Base-by-base conservation (phyloP, 257 asterid species). In the Salvia rosmarinus region DNA sequence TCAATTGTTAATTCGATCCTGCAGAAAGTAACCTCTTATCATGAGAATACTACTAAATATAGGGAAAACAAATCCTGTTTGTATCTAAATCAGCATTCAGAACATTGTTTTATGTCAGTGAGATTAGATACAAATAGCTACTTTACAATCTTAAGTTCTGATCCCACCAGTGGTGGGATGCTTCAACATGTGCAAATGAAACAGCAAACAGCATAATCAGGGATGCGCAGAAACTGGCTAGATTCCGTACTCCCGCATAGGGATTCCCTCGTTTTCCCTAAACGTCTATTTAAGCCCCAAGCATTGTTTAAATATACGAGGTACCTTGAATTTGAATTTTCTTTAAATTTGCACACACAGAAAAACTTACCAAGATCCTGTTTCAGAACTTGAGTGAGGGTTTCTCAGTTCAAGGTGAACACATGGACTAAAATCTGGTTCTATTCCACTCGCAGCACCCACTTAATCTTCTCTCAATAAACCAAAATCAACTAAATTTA, bases 1-100 rank as follows among this genome's bases (percentile, higher is more conserved):
- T 91, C 99, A 95, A 64, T 95, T 95, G 83, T 91, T 43, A 30
- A 95, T 74, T 34, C 25, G 83, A 77, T 95, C 99, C 99, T 95
- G 89, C 85, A 80, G 23, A 77, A 70, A 5, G 34, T 23, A 58
- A 66, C n/a, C 20, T 16, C 20, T 39, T 34, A 59, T 60, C n/a
- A 62, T 42, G 49, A 50, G 13, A 30, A 49, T 54, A 25, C 37
- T 63, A 39, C 17, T n/a, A 43, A 34, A 51, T 25, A 28, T 16
- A 5, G 37, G 20, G 13, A 28, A 3, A 11, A 49, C 3, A 20
- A 19, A 68, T 70, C 14, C 55, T 35, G 42, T 14, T 25, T 54
- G 17, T 2, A 39, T 10, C 73, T 13, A 20, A 52, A 37, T 54
- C 43, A 13, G 6, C 11, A 34, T 9, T 52, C 17, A 25, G 25